Evolutionary conservation across 192 early-diverging fungal genomes (phyloP), one percentile per base, ranked within the genome.

Genomic region (Coemansia sp.): DNA sequence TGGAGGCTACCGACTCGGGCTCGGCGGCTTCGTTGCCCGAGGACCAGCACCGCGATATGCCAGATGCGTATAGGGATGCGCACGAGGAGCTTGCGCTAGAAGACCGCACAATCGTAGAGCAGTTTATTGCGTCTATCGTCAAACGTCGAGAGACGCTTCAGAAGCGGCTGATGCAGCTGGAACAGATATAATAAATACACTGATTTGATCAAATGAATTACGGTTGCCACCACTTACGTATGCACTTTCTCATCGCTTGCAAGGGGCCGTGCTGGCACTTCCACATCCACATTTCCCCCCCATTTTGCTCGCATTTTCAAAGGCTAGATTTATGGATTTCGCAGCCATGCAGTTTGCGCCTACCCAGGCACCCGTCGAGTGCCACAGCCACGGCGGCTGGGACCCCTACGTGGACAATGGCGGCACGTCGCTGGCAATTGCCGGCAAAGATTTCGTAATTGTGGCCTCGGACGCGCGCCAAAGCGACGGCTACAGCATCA

Each of bases 381-480:
- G 29, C 12, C 77, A 80, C 37, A 60, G 41, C 40, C 76, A 79
- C 63, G 52, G 88, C 70, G 76, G 83, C 40, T 97, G 93, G 76
- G 86, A 88, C 34, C 94, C 95, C 34, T 97, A 98, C 81, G 93
- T 88, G 10, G 90, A 95, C 81, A 98, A 90, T 59, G 87, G 85
- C 42, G 90, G 94, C 35, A 94, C 92, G 0, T 83, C 88, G 56
- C 67, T 97, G 42, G 92, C 92, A 32, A 92, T 99, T 76, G 91
- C 94, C n/a, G 97, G 97, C 19, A 80, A 90, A 24, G 95, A 97
- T 83, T 99, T 90, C 67, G 91, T 89, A 66, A 72, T 98, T 5
- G 81, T 99, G 8, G 97, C 95, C n/a, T 87, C 90, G 7, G 95
- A 99, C 78, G 95, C 97, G 6, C 90, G 95, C 42, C 93, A 96